Percentiles rank a stretch among this genome's conserved stretches.
Evolutionary conservation across 495 filamentous ascomycete species (phyloP).

Genomic region (Letharia columbiana): DNA sequence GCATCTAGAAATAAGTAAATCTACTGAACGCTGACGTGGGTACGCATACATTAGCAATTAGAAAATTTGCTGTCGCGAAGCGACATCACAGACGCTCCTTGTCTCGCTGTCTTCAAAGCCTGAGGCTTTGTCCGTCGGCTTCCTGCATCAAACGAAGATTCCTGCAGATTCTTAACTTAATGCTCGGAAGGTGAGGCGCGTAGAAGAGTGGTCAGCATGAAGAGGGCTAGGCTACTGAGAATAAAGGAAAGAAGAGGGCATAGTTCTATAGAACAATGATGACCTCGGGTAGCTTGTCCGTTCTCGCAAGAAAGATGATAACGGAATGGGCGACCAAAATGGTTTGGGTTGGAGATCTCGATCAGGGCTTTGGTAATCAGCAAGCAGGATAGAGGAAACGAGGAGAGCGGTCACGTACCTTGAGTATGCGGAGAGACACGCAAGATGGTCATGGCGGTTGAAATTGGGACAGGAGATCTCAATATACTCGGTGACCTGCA

Average conservation of each 20-base stretch:
- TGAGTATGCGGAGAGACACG: neutral
- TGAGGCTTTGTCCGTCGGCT: constrained; percentile 1
- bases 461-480: neutral
- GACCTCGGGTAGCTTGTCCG: too few relatives aligned
- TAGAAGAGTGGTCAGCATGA: too few relatives aligned
- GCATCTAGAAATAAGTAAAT: constrained; percentile 3
- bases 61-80: neutral
- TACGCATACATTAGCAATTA: neutral
- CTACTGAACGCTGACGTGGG: neutral
- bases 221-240: too few relatives aligned
- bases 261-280: too few relatives aligned
- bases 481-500: neutral
- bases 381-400: neutral
- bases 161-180: too few relatives aligned
- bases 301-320: too few relatives aligned
- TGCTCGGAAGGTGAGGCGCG: too few relatives aligned
- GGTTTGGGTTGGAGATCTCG: too few relatives aligned
- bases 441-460: neutral
- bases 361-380: too few relatives aligned
- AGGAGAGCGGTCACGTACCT: neutral
- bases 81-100: neutral
- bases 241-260: too few relatives aligned
- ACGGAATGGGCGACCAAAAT: too few relatives aligned
- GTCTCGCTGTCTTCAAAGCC: neutral
- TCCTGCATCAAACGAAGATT: neutral